Evolutionary conservation across 2,329 filamentous ascomycete species (phyloP).

Genomic region (Fusarium sp.): DNA sequence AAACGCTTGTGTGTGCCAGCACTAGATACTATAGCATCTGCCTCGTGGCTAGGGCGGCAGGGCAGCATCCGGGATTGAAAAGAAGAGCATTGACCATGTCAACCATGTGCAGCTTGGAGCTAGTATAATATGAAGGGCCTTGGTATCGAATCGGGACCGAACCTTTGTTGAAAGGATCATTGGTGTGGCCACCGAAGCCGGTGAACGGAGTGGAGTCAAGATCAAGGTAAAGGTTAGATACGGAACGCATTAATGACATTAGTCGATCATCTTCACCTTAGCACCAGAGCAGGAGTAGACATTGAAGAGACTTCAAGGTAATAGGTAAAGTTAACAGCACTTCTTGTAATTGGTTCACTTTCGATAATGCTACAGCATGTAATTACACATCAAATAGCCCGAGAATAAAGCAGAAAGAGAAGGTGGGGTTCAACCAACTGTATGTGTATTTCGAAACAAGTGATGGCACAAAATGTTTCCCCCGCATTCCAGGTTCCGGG

Average conservation of each 20-base stretch:
- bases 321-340: neutral
- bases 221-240: neutral
- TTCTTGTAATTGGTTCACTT: constrained; percentile 1
- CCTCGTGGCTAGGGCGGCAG: constrained; percentile 8
- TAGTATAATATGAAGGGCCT: neutral
- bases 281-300: neutral
- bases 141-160: constrained; percentile 3
- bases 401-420: neutral
- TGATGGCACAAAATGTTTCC: constrained; percentile 26
- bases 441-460: neutral
- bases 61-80: constrained; percentile 1
- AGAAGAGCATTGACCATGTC: constrained; percentile 16
- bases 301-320: neutral
- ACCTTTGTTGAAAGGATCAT: neutral
- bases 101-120: constrained; percentile 14
- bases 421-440: neutral
- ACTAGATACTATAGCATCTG: neutral
- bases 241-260: neutral
- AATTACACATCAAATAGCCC: neutral
- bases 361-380: constrained; percentile 4
- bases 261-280: neutral
- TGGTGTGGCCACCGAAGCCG: constrained; percentile 5
- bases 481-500: constrained; percentile 6
- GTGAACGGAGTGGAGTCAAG: constrained; percentile 1
- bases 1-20: constrained; percentile 6